Conservation (phyloP, 192 early-diverging fungal species). For the Rhizoclosmatium globosum region DNA sequence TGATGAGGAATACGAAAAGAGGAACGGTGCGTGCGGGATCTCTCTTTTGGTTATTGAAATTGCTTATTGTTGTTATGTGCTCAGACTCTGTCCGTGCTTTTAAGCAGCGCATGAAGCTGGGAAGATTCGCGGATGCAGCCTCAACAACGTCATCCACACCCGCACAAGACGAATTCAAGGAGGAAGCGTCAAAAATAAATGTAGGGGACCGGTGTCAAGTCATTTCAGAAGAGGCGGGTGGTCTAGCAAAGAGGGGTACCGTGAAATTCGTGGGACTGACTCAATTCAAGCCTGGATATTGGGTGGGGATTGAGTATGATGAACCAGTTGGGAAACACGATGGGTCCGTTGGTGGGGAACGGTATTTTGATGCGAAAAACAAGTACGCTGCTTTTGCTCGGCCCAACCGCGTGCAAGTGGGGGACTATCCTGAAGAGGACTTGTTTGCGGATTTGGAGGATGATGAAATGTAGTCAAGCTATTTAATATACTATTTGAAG, state of each 20-base stretch:
- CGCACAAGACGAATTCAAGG: conserved; percentile 62
- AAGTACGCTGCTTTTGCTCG: conserved; percentile 90
- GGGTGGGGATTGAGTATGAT: conserved; percentile 96
- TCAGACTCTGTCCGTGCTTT: conserved; percentile 88
- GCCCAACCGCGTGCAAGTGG: conserved; percentile 86
- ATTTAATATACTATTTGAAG: too few relatives aligned
- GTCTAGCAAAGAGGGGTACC: conserved; percentile 54
- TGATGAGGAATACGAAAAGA: conserved; percentile 88
- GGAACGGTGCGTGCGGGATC: conserved; percentile 58
- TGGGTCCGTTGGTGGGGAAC: conserved; percentile 79
- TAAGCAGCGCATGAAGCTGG: conserved; percentile 88
- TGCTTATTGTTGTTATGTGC: neutral
- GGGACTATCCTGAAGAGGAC: conserved; percentile 94
- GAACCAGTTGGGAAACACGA: conserved; percentile 96
- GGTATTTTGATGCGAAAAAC: conserved; percentile 78
- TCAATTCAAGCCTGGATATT: conserved; percentile 85
- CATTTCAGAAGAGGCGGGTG: conserved; percentile 58
- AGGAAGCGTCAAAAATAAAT: conserved; percentile 70
- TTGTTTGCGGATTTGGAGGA: conserved; percentile 65
- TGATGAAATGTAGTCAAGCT: conserved; percentile 40
- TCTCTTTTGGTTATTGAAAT: neutral
- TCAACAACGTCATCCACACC: conserved; percentile 24
- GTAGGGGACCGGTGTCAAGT: conserved; percentile 89
- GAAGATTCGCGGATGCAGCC: conserved; percentile 77
- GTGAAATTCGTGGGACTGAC: conserved; percentile 61